Evolutionary conservation across 768 basidiomycete species (phyloP).

Genomic region (Kwoniella dejecticola): DNA sequence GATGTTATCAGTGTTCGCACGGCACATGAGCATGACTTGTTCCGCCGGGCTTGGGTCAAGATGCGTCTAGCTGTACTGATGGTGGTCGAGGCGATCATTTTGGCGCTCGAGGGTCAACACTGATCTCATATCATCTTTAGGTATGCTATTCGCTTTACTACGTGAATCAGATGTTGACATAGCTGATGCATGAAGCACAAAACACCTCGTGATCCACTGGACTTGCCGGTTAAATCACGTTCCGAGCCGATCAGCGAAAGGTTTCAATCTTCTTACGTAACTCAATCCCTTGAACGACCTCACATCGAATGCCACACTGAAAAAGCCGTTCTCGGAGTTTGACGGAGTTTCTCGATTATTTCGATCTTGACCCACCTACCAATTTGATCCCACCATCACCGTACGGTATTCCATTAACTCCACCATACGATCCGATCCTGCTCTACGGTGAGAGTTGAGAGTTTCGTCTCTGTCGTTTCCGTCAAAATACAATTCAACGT

Average conservation of each 20-base stretch:
- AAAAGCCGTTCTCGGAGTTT: conserved; percentile 15
- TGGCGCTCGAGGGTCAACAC: not conserved
- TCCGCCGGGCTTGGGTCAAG: no score
- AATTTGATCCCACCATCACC: not conserved
- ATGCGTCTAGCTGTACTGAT: not conserved
- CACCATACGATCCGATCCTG: no score
- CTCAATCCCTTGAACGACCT: not conserved
- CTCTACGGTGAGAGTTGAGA: no score
- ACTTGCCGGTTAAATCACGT: not conserved
- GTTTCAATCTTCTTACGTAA: conserved; percentile 1
- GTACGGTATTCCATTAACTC: not conserved
- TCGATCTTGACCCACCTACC: not conserved
- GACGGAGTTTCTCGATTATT: conserved; percentile 26
- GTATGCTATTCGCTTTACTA: not conserved
- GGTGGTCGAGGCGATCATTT: not conserved
- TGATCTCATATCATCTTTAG: no score
- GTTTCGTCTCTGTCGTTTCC: not conserved
- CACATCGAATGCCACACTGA: conserved; percentile 5
- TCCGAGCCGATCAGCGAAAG: not conserved
- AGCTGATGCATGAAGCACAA: no score
- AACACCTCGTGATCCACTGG: conserved; percentile 1
- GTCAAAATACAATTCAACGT: not conserved
- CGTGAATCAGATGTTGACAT: no score
- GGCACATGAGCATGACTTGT: no score
- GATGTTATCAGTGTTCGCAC: not conserved